Percentiles rank a stretch among this genome's conserved stretches.
Conservation (phyloP, 345 rosid species). For the Gossypium herbaceum region DNA sequence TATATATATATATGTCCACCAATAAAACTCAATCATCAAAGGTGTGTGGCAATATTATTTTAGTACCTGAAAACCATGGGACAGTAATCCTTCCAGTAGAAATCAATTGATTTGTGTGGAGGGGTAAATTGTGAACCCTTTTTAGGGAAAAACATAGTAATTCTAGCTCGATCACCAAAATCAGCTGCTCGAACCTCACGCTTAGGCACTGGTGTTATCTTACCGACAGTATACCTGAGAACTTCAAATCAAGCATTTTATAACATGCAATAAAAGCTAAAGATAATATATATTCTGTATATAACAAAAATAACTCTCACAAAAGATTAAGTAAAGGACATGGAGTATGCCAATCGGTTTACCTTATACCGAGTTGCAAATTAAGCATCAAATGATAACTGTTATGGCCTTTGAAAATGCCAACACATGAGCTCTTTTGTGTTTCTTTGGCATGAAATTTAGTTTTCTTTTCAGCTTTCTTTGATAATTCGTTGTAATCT, state of each 20-base stretch:
- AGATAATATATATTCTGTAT: not conserved
- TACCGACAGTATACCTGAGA: conserved; percentile 90
- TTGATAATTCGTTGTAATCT: conserved; percentile 30
- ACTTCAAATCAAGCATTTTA: conserved; percentile 34
- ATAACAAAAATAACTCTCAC: not conserved
- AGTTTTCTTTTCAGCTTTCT: conserved; percentile 41
- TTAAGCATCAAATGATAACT: conserved; percentile 75
- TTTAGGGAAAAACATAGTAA: conserved; percentile 80
- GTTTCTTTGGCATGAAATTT: conserved; percentile 42
- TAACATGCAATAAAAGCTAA: conserved; percentile 5
- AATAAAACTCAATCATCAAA: not conserved
- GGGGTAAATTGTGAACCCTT: conserved; percentile 88
- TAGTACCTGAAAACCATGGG: conserved; percentile 97
- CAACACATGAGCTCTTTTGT: conserved; percentile 40
- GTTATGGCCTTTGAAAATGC: conserved; percentile 40
- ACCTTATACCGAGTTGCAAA: conserved; percentile 98
- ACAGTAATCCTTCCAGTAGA: conserved; percentile 94
- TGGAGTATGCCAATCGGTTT: conserved; percentile 20
- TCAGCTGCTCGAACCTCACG: conserved; percentile 88
- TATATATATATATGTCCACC: not conserved
- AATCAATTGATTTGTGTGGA: conserved; percentile 76
- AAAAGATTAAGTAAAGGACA: not conserved
- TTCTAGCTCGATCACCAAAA: conserved; percentile 90
- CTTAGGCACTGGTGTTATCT: conserved; percentile 87
- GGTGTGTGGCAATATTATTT: not conserved